Evolutionary conservation across 345 rosid genomes (phyloP), one percentile per base, ranked within the genome.

Genomic region (Litchi chinensis): DNA sequence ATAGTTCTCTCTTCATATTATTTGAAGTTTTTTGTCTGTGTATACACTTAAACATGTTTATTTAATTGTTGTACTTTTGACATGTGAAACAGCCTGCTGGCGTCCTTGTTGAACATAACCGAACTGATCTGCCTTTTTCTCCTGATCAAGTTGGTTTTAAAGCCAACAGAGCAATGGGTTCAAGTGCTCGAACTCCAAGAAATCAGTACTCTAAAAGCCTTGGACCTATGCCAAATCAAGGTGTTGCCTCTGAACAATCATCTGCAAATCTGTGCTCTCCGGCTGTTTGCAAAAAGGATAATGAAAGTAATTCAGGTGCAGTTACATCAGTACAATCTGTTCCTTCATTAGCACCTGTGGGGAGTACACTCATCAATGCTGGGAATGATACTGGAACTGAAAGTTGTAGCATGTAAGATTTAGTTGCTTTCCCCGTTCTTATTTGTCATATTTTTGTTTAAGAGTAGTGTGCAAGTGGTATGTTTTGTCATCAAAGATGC

Each of bases 381-480:
- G 83, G 80, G 68, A 82, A n/a, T 85, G 88, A 88, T 78, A 83
- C 78, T 81, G 72, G 78, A 70, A 74, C 65, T 69, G 98, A 90
- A 84, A 90, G 86, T 68, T 82, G 82, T 77, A 88, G 79, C 93
- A 87, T 92, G 99, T 94, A 83, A 89, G 90, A 75, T 83, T 74
- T 41, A 28, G 39, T 54, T 67, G 44, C 72, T 65, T 54, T 52
- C 37, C 43, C 74, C 39, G 37, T 60, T 73, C 54, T 69, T 21
- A 12, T 57, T 67, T 73, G 11, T 70, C 54, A 75, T 68, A 15
- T 76, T 52, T 48, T 54, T 50, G 44, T 75, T 73, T 60, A n/a
- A 6, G 12, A 3, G 46, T 28, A 28, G 10, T 13, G 56, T 60
- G 65, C 65, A 60, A 9, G 7, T 48, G 26, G 71, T 13, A 18